Conservation (phyloP, 2,329 filamentous ascomycete genomes). For the Ramichloridium luteum region DNA sequence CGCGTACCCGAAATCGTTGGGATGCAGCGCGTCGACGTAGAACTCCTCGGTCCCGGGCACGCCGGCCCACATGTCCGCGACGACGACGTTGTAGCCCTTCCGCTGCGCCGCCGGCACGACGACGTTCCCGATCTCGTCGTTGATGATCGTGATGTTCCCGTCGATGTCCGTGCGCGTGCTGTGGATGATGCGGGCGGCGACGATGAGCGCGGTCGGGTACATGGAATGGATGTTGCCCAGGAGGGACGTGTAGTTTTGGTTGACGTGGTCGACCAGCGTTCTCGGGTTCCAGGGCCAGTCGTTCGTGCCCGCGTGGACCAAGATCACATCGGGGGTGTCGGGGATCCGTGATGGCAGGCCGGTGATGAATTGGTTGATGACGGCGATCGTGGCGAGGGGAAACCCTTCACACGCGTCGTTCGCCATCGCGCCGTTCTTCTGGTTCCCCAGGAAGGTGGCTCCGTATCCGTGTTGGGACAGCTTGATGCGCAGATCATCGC, state of each 20-base stretch:
- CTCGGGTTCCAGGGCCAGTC: neutral
- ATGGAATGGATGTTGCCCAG: too few species aligned
- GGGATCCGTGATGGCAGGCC: neutral
- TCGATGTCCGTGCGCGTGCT: neutral
- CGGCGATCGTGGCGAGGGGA: neutral
- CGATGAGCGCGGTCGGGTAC: neutral
- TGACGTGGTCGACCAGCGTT: neutral
- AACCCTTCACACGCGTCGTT: neutral
- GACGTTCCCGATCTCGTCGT: neutral
- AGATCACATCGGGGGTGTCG: too few species aligned
- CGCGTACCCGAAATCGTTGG: neutral
- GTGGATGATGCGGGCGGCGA: neutral
- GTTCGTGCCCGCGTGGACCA: neutral
- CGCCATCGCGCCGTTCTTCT: neutral
- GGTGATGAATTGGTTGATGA: neutral
- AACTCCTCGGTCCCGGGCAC: neutral
- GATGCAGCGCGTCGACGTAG: neutral
- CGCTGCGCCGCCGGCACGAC: neutral
- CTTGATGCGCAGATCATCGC: neutral
- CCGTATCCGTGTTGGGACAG: neutral
- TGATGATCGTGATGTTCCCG: neutral
- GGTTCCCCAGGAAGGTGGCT: neutral
- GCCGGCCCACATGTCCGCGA: neutral
- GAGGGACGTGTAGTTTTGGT: neutral
- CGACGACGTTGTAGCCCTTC: neutral